Base-by-base conservation (phyloP, 2,329 filamentous ascomycete species). In the Emmonsia crescens region DNA sequence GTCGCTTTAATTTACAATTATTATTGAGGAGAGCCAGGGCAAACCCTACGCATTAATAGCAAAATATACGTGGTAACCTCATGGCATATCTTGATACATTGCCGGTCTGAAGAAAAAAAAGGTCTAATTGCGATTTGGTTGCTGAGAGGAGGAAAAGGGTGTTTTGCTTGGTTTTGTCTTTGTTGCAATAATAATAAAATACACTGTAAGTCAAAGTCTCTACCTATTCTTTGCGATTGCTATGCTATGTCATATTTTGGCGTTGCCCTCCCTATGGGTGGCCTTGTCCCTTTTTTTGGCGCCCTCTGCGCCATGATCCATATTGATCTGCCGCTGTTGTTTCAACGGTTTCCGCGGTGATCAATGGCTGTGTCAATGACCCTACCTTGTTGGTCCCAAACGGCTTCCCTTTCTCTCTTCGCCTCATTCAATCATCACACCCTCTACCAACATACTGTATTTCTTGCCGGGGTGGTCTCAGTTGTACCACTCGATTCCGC, bases 331-430 rank as follows among this genome's bases (percentile, higher is more conserved):
- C 40, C 10, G 4, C 19, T 31, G 14, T 44, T 57, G 55, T 57
- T 57, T 57, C 38, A 57, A 57, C 21, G 31, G 55, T 57, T 57
- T 44, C 55, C 55, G 36, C 10, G 16, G 55, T 57, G 55, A 57
- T 57, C 55, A 44, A 31, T 5, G 21, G 21, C 2, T 57, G 36
- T 19, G 6, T 52, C 33, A 42, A 27, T 21, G 36, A 21, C 31
- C 52, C 14, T 38, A 36, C n/a, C 54, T 14, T 21, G 55, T n/a
- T 46, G n/a, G 38, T 14, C 5, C 12, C 29, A 31, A 38, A 4
- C 8, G 2, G 21, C 51, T 24, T 4, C n/a, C 3, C 8, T 9
- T 10, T 12, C 4, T 55, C 29, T 27, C n/a, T 12, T 38, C 10
- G 5, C 33, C 52, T 55, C n/a, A 36, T 21, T 40, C n/a, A 5